These are phyloP conservation scores for Imleria badia DNA, from an alignment of 768 basidiomycete genomes.

Conservation along the genomic window DNA sequence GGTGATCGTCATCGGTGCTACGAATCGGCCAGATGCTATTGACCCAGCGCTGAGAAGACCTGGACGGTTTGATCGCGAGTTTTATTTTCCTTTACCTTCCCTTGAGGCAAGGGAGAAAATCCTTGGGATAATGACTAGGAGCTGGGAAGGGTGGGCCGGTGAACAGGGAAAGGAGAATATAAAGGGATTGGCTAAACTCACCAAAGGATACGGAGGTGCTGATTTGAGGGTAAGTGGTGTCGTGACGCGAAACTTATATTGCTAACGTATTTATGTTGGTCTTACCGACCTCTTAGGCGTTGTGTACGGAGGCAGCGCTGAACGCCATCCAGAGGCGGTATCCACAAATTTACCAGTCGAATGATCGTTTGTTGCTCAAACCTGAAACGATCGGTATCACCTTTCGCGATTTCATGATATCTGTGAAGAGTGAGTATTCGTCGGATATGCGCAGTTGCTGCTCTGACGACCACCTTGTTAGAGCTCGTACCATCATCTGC, in stretches of 20 bases:
- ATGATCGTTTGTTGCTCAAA: slow-evolving; percentile 78
- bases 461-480: slow-evolving; percentile 33
- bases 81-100: slow-evolving; percentile 92
- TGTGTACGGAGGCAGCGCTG: slow-evolving; percentile 95
- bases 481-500: slow-evolving; percentile 95
- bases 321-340: slow-evolving; percentile 96
- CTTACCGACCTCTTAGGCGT: slow-evolving; percentile 49
- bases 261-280: slow-evolving; percentile 1
- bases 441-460: background rate
- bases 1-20: slow-evolving; percentile 97
- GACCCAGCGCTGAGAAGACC: slow-evolving; percentile 94
- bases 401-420: slow-evolving; percentile 94
- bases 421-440: slow-evolving; percentile 79
- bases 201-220: slow-evolving; percentile 97
- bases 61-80: slow-evolving; percentile 95
- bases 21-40: slow-evolving; percentile 96
- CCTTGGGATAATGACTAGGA: slow-evolving; percentile 82
- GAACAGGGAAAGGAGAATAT: slow-evolving; percentile 47
- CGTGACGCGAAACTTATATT: background rate
- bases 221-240: slow-evolving; percentile 75
- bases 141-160: slow-evolving; percentile 83
- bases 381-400: slow-evolving; percentile 84
- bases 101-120: slow-evolving; percentile 86
- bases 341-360: slow-evolving; percentile 95
- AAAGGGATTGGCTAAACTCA: slow-evolving; percentile 78